Evolutionary conservation across 208 protist genomes (phyloP), one percentile per base, ranked within the genome.

Genomic region (Trypanosoma grayi): DNA sequence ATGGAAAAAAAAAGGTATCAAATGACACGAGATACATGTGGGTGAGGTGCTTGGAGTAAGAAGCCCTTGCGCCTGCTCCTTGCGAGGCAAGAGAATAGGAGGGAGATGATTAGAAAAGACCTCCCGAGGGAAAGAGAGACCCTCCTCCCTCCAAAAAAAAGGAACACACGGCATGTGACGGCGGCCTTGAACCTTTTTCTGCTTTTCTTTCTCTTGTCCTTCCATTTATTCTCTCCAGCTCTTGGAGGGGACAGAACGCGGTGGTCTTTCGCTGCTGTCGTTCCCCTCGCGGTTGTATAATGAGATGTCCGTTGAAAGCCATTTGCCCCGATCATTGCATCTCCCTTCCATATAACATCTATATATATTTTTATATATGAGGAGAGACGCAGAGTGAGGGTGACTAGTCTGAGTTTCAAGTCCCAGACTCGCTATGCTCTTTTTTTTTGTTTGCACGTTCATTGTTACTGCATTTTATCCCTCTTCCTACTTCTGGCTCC

Each of bases 341-440:
- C 8, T 51, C 24, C n/a, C n/a, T 25, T 51, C 45, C 22, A 51
- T 51, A 51, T 51, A 51, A 33, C 31, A 51, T 25, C 22, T 51
- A 33, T 51, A 51, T 51, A 31, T 51, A 51, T 25, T 8, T 51
- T 51, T 51, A 51, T 51, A 31, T 51, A 7, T 33, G 45, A 25
- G 24, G 45, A 25, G 44, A 48, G 22, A 50, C 20, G 24, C 16
- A 28, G 24, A 4, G 16, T 31, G 22, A 51, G 22, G 31, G n/a
- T n/a, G 39, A 43, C 39, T 10, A n/a, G 20, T 43, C 11, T 40
- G 36, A 40, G 36, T 40, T 16, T 8, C n/a, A n/a, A n/a, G 3
- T 14, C 11, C 16, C 10, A 43, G 39, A n/a, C 34, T 39, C 13
- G 39, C 11, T 14, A 43, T 43, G 4, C 16, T n/a, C 20, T 43